Evolutionary conservation across 148 eudicot genomes (phyloP), one percentile per base, ranked within the genome.

Genomic region (Limonium bicolor): DNA sequence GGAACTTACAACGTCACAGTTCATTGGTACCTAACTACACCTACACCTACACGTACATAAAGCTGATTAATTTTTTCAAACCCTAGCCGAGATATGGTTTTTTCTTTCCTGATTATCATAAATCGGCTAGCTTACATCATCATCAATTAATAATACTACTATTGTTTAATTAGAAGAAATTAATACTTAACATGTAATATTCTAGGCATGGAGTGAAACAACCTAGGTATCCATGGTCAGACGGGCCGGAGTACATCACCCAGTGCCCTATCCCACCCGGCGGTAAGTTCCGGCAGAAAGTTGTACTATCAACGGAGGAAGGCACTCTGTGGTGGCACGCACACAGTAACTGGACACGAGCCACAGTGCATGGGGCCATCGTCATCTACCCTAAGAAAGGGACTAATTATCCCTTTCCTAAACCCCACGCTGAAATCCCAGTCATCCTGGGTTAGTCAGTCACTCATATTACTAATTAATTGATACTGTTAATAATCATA

Each of bases 211-310:
- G 48, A 43, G 31, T 43, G 11, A 43, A 43, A 31, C 48, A 5
- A 43, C 48, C 31, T 3, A 24, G 48, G 5, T 8, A 43, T 13
- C 48, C 48, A 25, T 43, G 48, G 48, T 43, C 48, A 25, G 48
- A 43, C 48, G 48, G 48, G 4, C 48, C 48, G 3, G 48, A 24
- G 16, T 43, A 43, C 48, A 43, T 43, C 9, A 43, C 48, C 0
- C 48, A 43, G 19, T 43, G 48, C 16, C 48, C 48, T 11, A 43
- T 43, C 19, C 48, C 48, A 6, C 48, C 48, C 5, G 31, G 48
- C 13, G 48, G 48, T 7, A 43, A 14, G 11, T 43, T 43, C 31
- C 7, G 48, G 2, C 48, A 43, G 11, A 43, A 6, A 19, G 31
- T 43, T 10, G 27, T 43, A 13, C 20, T 43, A 4, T 43, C 48